phyloP scores from a whole-genome alignment of 805 yeast species.

The Scheffersomyces amazonensis region DNA sequence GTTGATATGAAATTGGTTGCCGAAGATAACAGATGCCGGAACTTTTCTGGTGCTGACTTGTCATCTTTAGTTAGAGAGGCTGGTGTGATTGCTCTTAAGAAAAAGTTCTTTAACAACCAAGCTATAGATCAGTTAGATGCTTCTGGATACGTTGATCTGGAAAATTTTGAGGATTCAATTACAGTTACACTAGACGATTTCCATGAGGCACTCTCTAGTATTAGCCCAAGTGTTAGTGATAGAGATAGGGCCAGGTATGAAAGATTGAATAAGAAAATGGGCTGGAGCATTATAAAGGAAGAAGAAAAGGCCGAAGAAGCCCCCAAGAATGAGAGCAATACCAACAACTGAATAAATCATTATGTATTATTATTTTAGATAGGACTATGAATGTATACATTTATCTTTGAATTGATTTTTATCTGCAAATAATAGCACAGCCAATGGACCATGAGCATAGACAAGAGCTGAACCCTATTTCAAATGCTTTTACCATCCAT shows the following conservation, averaged over 20 bases:
- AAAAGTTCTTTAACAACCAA: slow-evolving; percentile 55
- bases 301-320: slow-evolving; percentile 3
- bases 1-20: slow-evolving; percentile 67
- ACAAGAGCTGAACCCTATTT: no score
- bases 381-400: no score
- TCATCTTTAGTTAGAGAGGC: slow-evolving; percentile 92
- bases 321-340: background rate
- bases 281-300: slow-evolving; percentile 55
- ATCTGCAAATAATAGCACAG: no score
- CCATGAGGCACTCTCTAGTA: slow-evolving; percentile 62
- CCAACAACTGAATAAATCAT: no score
- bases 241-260: slow-evolving; percentile 78
- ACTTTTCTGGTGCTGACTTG: slow-evolving; percentile 95
- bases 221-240: slow-evolving; percentile 90
- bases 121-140: slow-evolving; percentile 36
- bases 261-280: slow-evolving; percentile 66
- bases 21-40: slow-evolving; percentile 74
- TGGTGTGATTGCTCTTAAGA: slow-evolving; percentile 82
- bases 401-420: no score
- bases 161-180: slow-evolving; percentile 32
- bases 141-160: slow-evolving; percentile 33
- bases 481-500: no score
- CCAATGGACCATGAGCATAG: no score
- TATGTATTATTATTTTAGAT: no score
- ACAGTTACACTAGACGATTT: slow-evolving; percentile 68